Percentiles rank a stretch among this genome's conserved stretches.
Evolutionary conservation across 2,329 filamentous ascomycete genomes (phyloP).

Genomic region (Trichoderma atroviride): DNA sequence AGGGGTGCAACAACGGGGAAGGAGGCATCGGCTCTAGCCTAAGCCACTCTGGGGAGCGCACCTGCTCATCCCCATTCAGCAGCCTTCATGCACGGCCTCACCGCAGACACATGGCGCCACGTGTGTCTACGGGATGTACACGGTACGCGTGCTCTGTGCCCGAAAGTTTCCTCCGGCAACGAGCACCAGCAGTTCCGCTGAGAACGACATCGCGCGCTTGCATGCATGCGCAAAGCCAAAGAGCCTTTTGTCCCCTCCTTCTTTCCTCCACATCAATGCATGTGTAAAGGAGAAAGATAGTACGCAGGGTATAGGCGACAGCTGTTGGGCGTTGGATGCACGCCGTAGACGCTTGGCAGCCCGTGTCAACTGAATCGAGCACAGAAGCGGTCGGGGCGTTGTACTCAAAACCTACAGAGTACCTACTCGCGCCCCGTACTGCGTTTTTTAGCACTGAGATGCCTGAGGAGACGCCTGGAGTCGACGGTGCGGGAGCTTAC

Average conservation of each 20-base stretch:
- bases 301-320: not conserved
- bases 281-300: not conserved
- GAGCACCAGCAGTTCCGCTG: not conserved
- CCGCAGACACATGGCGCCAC: constrained; percentile 20
- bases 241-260: not conserved
- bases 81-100: constrained; percentile 23
- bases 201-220: not conserved
- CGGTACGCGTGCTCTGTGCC: not conserved
- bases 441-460: not conserved
- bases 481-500: not conserved
- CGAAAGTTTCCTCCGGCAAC: not conserved
- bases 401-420: not conserved
- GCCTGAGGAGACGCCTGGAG: not conserved
- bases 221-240: not conserved
- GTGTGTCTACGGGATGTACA: constrained; percentile 7
- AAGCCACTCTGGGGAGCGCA: constrained; percentile 22
- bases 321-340: not conserved
- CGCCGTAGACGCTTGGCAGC: not conserved
- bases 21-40: constrained; percentile 20
- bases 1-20: constrained; percentile 24
- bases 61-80: constrained; percentile 25
- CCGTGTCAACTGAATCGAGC: not conserved
- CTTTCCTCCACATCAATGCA: not conserved
- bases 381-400: not conserved
- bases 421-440: not conserved